Percentiles rank a stretch among this genome's conserved stretches.
These are phyloP conservation scores for Pelargonium myrrhifolium DNA, from an alignment of 441 rosid species.

Conservation along the genomic window DNA sequence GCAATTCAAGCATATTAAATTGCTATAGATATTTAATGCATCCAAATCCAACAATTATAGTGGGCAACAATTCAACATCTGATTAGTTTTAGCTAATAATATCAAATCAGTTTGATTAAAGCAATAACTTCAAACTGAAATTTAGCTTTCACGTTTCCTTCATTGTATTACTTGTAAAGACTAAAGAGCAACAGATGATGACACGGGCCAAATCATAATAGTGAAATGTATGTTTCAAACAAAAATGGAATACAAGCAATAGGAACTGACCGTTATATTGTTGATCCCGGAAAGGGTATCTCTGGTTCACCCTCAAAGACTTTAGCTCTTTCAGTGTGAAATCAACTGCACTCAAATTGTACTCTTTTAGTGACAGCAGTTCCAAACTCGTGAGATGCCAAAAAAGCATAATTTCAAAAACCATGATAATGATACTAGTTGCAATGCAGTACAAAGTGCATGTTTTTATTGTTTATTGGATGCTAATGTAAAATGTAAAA, in stretches of 20 bases:
- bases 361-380: not conserved
- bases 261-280: conserved; percentile 62
- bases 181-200: not conserved
- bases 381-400: not conserved
- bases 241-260: not conserved
- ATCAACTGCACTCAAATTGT: conserved; percentile 50
- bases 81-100: too few species aligned
- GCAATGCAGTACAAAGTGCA: not conserved
- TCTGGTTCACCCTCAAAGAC: conserved; percentile 63
- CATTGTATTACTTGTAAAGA: not conserved
- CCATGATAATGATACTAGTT: not conserved
- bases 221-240: not conserved
- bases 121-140: too few species aligned
- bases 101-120: too few species aligned
- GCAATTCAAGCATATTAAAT: too few species aligned
- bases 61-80: too few species aligned
- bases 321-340: conserved; percentile 70
- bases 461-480: not conserved
- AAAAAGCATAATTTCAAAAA: not conserved
- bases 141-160: too few species aligned
- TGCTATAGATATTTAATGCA: too few species aligned
- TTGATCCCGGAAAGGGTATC: conserved; percentile 71
- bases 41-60: too few species aligned
- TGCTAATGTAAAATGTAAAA: not conserved
- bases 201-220: not conserved